These are phyloP conservation scores for Paramecium caudatum DNA, from an alignment of 73 alveolate genomes.

Conservation along the genomic window DNA sequence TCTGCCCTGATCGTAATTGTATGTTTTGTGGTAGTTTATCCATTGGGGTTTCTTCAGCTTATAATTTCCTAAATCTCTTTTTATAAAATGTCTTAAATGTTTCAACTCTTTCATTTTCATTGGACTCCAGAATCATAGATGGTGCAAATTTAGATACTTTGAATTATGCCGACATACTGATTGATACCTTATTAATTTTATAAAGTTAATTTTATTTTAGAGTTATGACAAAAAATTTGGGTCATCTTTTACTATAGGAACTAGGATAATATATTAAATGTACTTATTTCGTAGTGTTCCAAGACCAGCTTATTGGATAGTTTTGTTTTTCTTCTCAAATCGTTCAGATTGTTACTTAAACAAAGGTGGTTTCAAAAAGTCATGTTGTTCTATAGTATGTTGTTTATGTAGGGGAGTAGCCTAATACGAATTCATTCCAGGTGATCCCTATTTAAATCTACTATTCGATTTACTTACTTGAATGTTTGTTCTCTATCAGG, in stretches of 20 bases:
- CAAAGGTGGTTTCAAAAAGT: not conserved
- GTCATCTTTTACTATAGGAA: conserved; percentile 44
- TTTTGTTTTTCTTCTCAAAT: not conserved
- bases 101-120: conserved; percentile 2
- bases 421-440: conserved; percentile 9
- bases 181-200: too few relatives aligned
- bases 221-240: too few relatives aligned
- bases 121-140: not conserved
- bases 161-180: too few relatives aligned
- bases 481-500: not conserved
- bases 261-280: not conserved
- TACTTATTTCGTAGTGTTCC: conserved; percentile 32
- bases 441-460: not conserved
- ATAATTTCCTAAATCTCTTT: conserved; percentile 13
- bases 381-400: not conserved
- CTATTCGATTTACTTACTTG: not conserved
- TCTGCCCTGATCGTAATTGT: not conserved
- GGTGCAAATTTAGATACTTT: not conserved
- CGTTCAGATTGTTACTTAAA: not conserved
- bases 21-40: not conserved
- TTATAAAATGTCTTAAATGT: not conserved
- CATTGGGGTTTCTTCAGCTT: not conserved
- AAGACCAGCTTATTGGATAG: not conserved
- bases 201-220: too few relatives aligned
- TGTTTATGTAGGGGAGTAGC: not conserved